Percentiles rank a stretch among this genome's conserved stretches.
These are phyloP conservation scores for Coniella vitis DNA, from an alignment of 2,329 filamentous ascomycete species.

Conservation along the genomic window DNA sequence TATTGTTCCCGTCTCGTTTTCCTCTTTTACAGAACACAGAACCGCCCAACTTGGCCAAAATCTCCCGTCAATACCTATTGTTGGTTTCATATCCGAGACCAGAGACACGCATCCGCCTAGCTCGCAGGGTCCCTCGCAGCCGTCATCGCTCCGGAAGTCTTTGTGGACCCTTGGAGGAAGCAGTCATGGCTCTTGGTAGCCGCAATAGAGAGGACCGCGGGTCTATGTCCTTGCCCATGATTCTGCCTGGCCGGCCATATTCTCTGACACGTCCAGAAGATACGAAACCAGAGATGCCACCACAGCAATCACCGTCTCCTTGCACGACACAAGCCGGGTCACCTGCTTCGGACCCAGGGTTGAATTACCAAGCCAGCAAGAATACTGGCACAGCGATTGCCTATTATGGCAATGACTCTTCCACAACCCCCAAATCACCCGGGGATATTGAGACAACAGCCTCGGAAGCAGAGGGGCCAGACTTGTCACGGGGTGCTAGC, in stretches of 20 bases:
- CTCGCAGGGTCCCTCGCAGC: too few relatives aligned
- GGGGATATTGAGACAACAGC: neutral
- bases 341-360: neutral
- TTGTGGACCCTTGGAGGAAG: neutral
- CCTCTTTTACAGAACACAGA: neutral
- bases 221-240: too few relatives aligned
- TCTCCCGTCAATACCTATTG: conserved; percentile 11
- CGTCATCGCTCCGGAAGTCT: neutral
- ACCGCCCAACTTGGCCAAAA: neutral
- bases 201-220: neutral
- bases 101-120: conserved; percentile 2
- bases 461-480: neutral
- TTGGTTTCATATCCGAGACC: conserved; percentile 12
- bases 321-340: conserved; percentile 14
- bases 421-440: neutral
- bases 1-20: neutral
- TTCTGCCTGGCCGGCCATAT: neutral
- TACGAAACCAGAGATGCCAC: conserved; percentile 8
- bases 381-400: too few relatives aligned
- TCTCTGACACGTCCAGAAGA: conserved; percentile 1
- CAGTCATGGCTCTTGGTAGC: conserved; percentile 2
- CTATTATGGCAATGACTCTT: too few relatives aligned
- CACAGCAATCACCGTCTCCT: conserved; percentile 8
- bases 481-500: neutral
- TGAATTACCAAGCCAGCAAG: neutral